These are phyloP conservation scores for Cystobasidium tubakii DNA, from an alignment of 768 basidiomycete genomes.

Conservation along the genomic window DNA sequence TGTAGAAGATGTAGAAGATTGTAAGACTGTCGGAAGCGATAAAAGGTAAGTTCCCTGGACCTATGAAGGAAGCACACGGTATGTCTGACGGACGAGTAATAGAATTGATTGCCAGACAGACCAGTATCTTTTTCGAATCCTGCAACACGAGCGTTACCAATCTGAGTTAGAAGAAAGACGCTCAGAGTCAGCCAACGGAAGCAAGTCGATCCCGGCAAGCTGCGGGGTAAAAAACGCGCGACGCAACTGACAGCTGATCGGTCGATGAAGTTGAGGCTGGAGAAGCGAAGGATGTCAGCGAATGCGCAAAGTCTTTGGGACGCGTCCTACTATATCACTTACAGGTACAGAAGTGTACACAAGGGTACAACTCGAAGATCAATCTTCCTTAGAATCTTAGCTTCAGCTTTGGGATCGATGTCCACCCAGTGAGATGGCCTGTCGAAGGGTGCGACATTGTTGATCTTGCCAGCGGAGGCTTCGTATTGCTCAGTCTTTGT, in stretches of 20 bases:
- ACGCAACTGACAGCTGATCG: constrained; percentile 6
- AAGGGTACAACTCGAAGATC: constrained; percentile 11
- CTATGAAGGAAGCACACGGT: too few relatives aligned
- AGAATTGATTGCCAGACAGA: constrained; percentile 23
- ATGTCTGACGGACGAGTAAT: background rate
- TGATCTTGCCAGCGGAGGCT: background rate
- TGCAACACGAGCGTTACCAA: constrained; percentile 33
- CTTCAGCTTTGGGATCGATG: constrained; percentile 22
- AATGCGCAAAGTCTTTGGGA: background rate
- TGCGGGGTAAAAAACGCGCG: constrained; percentile 4
- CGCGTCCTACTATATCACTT: background rate
- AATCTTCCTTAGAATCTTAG: constrained; percentile 1
- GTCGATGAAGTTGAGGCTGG: constrained; percentile 27
- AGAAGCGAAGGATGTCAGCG: background rate
- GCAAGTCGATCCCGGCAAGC: too few relatives aligned
- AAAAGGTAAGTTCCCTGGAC: background rate
- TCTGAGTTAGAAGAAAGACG: background rate
- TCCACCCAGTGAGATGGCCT: constrained; percentile 9
- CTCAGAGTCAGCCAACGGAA: too few relatives aligned
- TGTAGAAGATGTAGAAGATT: constrained; percentile 35
- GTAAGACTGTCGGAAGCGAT: background rate
- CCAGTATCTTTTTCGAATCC: constrained; percentile 29
- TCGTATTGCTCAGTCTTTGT: background rate
- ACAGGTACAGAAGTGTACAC: constrained; percentile 22
- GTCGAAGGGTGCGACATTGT: background rate